Percentiles rank a stretch among this genome's conserved stretches.
These are phyloP conservation scores for Parascedosporium putredinis DNA, from an alignment of 2,329 filamentous ascomycete genomes.

Conservation along the genomic window DNA sequence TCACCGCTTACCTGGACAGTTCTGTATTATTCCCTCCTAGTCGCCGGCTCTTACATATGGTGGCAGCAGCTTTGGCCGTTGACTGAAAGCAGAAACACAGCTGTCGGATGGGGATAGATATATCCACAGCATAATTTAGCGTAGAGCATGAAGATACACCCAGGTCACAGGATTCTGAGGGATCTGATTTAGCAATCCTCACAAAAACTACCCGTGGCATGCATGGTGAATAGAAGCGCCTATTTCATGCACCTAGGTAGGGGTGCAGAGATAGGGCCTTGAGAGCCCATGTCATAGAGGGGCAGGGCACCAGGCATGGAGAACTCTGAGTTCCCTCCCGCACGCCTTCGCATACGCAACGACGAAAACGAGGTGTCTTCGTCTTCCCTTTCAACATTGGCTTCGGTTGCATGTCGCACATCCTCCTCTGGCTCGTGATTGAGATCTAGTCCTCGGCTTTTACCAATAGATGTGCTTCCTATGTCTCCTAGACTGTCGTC, in stretches of 20 bases:
- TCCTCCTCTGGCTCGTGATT: conserved; percentile 41
- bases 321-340: conserved; percentile 27
- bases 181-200: too few species aligned
- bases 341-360: conserved; percentile 28
- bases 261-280: not conserved
- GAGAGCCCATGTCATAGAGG: conserved; percentile 17
- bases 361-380: conserved; percentile 24
- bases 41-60: conserved; percentile 62
- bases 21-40: conserved; percentile 67
- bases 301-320: conserved; percentile 38
- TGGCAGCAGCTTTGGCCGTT: conserved; percentile 59
- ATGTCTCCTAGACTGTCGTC: conserved; percentile 37
- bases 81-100: conserved; percentile 46
- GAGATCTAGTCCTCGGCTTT: conserved; percentile 40
- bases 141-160: not conserved
- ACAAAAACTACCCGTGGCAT: too few species aligned
- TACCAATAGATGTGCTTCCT: conserved; percentile 5
- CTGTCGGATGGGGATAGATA: not conserved
- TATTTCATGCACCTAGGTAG: too few species aligned
- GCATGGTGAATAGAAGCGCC: too few species aligned
- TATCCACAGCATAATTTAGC: not conserved
- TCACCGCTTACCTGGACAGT: conserved; percentile 49
- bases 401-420: conserved; percentile 18
- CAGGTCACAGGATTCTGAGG: too few species aligned
- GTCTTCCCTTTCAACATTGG: conserved; percentile 17